Evolutionary conservation across 805 yeast species (phyloP).

Genomic region (Pichia membranifaciens): DNA sequence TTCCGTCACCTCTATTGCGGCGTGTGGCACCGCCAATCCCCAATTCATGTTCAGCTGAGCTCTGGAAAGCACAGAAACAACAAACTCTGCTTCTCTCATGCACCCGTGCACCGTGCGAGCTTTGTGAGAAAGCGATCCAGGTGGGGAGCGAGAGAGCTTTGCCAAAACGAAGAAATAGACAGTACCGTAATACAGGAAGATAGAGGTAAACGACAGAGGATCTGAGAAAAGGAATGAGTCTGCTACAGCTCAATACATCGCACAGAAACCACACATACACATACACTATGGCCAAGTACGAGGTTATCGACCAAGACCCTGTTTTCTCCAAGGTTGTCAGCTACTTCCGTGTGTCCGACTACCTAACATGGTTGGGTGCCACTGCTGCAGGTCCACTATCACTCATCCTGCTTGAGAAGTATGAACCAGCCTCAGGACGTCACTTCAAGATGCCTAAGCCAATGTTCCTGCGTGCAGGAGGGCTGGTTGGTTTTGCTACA

Average conservation of each 20-base stretch:
- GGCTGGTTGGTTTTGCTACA: conserved; percentile 58
- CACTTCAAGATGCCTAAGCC: conserved; percentile 46
- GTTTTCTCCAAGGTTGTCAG: conserved; percentile 64
- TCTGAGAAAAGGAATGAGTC: neutral
- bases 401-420: conserved; percentile 38
- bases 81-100: too few species aligned
- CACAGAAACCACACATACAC: neutral
- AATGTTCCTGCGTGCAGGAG: conserved; percentile 51
- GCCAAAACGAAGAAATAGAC: too few species aligned
- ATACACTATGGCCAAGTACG: conserved; percentile 22
- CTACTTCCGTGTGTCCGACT: conserved; percentile 67
- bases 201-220: neutral
- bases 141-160: conserved; percentile 1
- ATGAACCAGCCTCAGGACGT: conserved; percentile 44
- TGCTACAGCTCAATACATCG: neutral
- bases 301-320: conserved; percentile 70
- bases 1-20: too few species aligned
- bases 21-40: too few species aligned
- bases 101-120: neutral
- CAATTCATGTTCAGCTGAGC: too few species aligned
- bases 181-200: neutral
- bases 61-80: too few species aligned
- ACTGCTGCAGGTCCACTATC: conserved; percentile 47
- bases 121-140: neutral
- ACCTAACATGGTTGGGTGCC: conserved; percentile 42